Conservation (phyloP, 2,329 filamentous ascomycete genomes). For the Venturia asperata region DNA sequence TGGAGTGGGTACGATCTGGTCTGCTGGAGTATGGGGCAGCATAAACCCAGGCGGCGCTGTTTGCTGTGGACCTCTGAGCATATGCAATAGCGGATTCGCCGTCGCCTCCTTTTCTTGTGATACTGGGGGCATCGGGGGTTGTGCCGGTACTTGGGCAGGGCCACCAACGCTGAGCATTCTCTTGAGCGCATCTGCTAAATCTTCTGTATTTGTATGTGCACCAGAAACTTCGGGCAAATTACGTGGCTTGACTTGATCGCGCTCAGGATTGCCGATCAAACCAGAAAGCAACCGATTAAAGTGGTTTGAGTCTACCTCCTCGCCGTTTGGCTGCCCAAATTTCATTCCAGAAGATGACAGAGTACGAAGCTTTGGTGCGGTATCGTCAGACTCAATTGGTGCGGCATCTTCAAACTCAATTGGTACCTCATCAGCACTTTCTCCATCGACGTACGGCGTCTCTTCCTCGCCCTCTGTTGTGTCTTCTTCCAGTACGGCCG, state of each 20-base stretch:
- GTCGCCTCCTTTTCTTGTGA: constrained; percentile 31
- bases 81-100: constrained; percentile 46
- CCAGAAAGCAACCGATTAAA: constrained; percentile 18
- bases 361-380: neutral
- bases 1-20: constrained; percentile 46
- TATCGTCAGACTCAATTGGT: neutral
- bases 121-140: constrained; percentile 25
- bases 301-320: neutral
- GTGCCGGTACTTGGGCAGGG: constrained; percentile 33
- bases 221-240: constrained; percentile 14
- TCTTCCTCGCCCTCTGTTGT: constrained; percentile 17
- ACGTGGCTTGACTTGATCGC: neutral
- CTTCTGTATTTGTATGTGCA: constrained; percentile 25
- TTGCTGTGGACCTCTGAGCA: constrained; percentile 41
- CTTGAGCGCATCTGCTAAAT: constrained; percentile 48
- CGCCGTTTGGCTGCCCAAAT: no score
- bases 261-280: neutral
- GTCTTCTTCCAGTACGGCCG: constrained; percentile 24
- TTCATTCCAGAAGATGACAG: no score
- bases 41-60: neutral
- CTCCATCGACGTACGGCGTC: neutral
- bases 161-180: constrained; percentile 39
- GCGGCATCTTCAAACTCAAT: constrained; percentile 1
- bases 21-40: constrained; percentile 42
- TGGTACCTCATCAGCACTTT: constrained; percentile 8